Evolutionary conservation across 768 basidiomycete species (phyloP), one percentile per base, ranked within the genome.

Genomic region (Flagelloscypha sp.): DNA sequence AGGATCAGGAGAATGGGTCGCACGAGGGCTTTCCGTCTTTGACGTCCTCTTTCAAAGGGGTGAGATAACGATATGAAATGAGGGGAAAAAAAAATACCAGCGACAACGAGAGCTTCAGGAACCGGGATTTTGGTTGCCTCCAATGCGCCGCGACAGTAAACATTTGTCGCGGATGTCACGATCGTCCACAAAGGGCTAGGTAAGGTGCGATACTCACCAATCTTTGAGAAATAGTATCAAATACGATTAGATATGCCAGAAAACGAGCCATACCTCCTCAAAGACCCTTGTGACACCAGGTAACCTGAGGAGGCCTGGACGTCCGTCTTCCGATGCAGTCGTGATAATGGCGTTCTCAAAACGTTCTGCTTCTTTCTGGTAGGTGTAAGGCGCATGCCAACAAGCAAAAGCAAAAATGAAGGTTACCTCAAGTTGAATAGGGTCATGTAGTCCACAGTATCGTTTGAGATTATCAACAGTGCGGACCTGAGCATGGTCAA

Each of bases 151-250:
- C 67, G 55, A 10, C 89, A 89, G 55, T 95, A 94, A 13, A 48
- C 54, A 30, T 68, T 68, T 12, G 89, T 92, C 0, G 90, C 88
- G 52, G 81, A 79, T 21, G 90, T 93, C 56, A 86, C 87, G 47
- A 95, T 82, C 0, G 86, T 80, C 87, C 88, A 95, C 18, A 66
- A 65, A 13, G 84, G 79, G 12, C 73, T 72, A 6, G 80, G 74
- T 5, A 60, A 50, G 38, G 49, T 47, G 25, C 59, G 49, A 21
- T 48, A 46, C 24, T 58, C 44, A 10, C 48, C 59, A 23, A 75
- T 55, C 69, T 71, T 39, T 38, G 27, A 6, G 11, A 10, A 3
- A 17, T 3, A 4, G 30, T 15, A 30, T 32, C 5, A 24, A 17
- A 5, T 22, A 5, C 9, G 22, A 20, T 23, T 12, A 34, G 22